A percentile compares a stretch with the other conserved stretches of the same genome.
These are phyloP conservation scores for Paecilomyces dactylethromorphus DNA, from an alignment of 2,329 filamentous ascomycete species.

Conservation along the genomic window DNA sequence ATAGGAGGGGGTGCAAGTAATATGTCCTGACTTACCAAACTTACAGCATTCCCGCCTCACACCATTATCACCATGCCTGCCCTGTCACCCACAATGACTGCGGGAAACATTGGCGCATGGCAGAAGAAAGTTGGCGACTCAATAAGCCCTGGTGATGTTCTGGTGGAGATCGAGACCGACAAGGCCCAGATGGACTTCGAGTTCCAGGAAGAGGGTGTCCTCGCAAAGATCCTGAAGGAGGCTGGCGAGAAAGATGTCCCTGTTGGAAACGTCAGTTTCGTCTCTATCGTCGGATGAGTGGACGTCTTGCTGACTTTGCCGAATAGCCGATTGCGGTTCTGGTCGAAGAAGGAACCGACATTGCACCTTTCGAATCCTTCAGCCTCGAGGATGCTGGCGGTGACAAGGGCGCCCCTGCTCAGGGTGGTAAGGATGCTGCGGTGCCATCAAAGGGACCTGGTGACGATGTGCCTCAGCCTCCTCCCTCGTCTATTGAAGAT, in stretches of 20 bases:
- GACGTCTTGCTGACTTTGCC: constrained; percentile 17
- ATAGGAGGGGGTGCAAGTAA: neutral
- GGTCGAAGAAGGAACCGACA: constrained; percentile 83
- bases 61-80: constrained; percentile 97
- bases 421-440: constrained; percentile 56
- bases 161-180: constrained; percentile 98
- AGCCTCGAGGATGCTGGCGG: constrained; percentile 85
- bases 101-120: constrained; percentile 94
- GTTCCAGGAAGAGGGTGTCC: constrained; percentile 94
- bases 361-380: constrained; percentile 84
- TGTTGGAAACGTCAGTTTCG: constrained; percentile 77
- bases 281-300: neutral
- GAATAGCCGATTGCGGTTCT: constrained; percentile 86
- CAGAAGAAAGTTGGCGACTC: constrained; percentile 93
- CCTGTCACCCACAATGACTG: constrained; percentile 93
- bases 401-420: constrained; percentile 57
- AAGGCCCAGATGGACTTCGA: constrained; percentile 99
- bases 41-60: constrained; percentile 83
- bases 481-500: constrained; percentile 59
- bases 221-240: constrained; percentile 91
- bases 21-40: constrained; percentile 14
- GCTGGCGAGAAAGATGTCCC: constrained; percentile 89
- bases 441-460: constrained; percentile 43
- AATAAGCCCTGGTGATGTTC: constrained; percentile 83
- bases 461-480: constrained; percentile 42